Percentiles rank a stretch among this genome's conserved stretches.
phyloP scores from a whole-genome alignment of 345 rosid genomes.

The Eucalyptus sp. region DNA sequence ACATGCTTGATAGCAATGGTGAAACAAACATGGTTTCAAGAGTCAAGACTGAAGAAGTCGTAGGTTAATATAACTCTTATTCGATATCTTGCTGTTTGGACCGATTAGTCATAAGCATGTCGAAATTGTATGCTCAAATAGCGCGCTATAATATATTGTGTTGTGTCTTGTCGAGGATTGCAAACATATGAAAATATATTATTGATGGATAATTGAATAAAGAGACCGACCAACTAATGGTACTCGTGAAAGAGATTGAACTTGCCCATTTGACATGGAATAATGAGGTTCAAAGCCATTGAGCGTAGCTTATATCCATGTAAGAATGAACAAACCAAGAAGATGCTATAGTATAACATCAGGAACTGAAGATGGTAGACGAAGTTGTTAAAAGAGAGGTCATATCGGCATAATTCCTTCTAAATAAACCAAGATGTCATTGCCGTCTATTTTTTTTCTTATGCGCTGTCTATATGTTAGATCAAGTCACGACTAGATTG shows the following conservation, averaged over 20 bases:
- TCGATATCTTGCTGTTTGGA: too few species aligned
- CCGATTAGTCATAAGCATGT: too few species aligned
- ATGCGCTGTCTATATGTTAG: neutral
- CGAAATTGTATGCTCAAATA: too few species aligned
- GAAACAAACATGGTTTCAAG: neutral
- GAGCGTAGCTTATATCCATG: too few species aligned
- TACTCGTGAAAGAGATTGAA: neutral
- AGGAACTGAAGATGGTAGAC: neutral
- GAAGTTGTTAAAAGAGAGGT: neutral
- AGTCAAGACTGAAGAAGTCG: neutral
- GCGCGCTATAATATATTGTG: too few species aligned
- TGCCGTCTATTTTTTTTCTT: neutral
- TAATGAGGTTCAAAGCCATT: neutral
- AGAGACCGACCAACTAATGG: neutral
- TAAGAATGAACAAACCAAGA: neutral
- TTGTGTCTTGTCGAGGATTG: too few species aligned
- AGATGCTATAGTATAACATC: neutral
- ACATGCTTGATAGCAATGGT: neutral
- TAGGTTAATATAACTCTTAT: too few species aligned
- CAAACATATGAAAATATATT: too few species aligned
- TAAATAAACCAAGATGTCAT: neutral
- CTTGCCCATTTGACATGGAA: neutral
- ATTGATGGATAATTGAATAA: neutral
- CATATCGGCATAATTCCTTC: neutral
- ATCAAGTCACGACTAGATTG: too few species aligned